Conservation (phyloP, 257 asterid species). For the Mitragyna speciosa region DNA sequence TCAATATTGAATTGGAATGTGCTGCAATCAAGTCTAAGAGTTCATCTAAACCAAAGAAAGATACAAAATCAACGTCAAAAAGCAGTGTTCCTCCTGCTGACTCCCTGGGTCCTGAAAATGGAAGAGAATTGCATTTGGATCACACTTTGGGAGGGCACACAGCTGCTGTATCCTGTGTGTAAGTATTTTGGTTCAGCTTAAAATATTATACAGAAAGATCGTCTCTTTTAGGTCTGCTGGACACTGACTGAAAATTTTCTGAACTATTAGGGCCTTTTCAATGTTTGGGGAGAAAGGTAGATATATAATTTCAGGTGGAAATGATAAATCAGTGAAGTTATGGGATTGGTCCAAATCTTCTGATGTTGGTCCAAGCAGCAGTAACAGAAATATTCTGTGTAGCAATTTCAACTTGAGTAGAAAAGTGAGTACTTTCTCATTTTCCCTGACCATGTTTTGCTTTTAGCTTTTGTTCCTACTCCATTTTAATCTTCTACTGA, state of each 20-base stretch:
- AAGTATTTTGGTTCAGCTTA: conserved; percentile 33
- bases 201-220: neutral
- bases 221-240: neutral
- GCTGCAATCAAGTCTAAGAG: conserved; percentile 48
- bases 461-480: conserved; percentile 3
- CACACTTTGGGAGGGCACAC: conserved; percentile 77
- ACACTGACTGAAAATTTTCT: conserved; percentile 5
- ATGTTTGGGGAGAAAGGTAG: conserved; percentile 83
- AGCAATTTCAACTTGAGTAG: conserved; percentile 52
- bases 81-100: conserved; percentile 25
- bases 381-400: conserved; percentile 28
- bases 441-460: conserved; percentile 1
- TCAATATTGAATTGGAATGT: conserved; percentile 59
- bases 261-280: conserved; percentile 62
- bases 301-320: conserved; percentile 85
- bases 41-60: conserved; percentile 46
- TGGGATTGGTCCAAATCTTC: conserved; percentile 75
- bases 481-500: conserved; percentile 9
- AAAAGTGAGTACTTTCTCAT: conserved; percentile 50
- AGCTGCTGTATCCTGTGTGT: conserved; percentile 93
- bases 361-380: conserved; percentile 38
- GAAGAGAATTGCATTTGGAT: conserved; percentile 55
- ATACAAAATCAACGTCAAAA: conserved; percentile 38
- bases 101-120: conserved; percentile 31
- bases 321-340: conserved; percentile 74